phyloP scores from a whole-genome alignment of 495 filamentous ascomycete species.

The Trichoderma orchidacearum region DNA sequence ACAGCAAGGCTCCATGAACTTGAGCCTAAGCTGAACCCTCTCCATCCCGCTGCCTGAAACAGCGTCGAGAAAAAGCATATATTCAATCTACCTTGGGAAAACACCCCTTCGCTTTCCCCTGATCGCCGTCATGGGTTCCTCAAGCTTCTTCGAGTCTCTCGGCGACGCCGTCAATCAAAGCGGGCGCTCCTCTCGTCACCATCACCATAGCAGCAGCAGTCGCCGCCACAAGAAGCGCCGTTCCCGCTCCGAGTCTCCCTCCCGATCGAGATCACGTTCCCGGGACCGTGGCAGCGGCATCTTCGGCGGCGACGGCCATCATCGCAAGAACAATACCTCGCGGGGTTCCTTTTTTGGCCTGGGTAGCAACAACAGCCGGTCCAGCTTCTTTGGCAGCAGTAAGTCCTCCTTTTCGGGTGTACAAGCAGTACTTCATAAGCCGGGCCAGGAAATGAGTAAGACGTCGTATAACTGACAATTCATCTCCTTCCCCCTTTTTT shows the following conservation, averaged over 20 bases:
- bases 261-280: slow-evolving; percentile 13
- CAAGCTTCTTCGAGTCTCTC: neutral
- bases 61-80: no score
- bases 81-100: no score
- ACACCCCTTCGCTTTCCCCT: no score
- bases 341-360: slow-evolving; percentile 39
- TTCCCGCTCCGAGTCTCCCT: slow-evolving; percentile 9
- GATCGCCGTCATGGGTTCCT: neutral
- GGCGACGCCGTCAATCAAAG: neutral
- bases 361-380: slow-evolving; percentile 24
- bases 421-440: slow-evolving; percentile 33
- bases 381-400: slow-evolving; percentile 35
- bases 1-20: neutral
- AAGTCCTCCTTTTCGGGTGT: slow-evolving; percentile 17
- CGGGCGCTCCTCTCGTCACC: neutral
- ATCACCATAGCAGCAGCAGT: neutral
- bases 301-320: slow-evolving; percentile 18
- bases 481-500: slow-evolving; percentile 34
- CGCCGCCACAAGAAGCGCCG: slow-evolving; percentile 1
- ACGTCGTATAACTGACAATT: slow-evolving; percentile 9
- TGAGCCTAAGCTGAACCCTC: neutral
- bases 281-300: slow-evolving; percentile 11
- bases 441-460: slow-evolving; percentile 38
- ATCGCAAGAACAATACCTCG: slow-evolving; percentile 25
- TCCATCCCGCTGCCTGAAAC: neutral